Base-by-base conservation (phyloP, 139 green algal genomes). In the Chlamydomonas schloesseri region DNA sequence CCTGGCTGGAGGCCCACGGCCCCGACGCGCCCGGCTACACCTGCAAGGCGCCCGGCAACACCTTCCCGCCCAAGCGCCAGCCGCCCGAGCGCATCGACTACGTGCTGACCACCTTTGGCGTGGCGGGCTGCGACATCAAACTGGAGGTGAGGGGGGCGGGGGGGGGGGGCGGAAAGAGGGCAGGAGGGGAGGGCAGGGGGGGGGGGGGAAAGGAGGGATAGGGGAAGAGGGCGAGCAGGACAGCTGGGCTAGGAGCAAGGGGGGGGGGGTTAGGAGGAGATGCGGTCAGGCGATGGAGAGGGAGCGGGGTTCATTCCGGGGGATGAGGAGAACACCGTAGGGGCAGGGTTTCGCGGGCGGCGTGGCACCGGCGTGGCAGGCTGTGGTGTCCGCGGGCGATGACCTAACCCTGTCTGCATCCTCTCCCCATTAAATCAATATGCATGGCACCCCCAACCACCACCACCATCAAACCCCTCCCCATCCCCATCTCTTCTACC, bases 61-160 rank as follows among this genome's bases (percentile, higher is more conserved):
- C 36, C 75, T 94, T 81, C 84, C 53, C 87, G 37, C 74, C 82
- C 5, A 31, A 21, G 1, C 50, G 87, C 23, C 90, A 94, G 60
- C 28, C 75, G 29, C 84, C 91, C 17, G 73, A 74, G 46, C 89
- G 91, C 28, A 93, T 94, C 29, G 88, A 92, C 81, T 92, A 88
- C 72, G 50, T 94, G 8, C 69, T 87, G n/a, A 84, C 53, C 37
- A 81, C 42, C 29, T 50, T 88, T 1, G 14, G 23, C 21, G 69
- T 80, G 37, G 11, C 31, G 37, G n/a, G 6, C 23, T 86, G 79
- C 67, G 47, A 68, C 47, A 26, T 85, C 23, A 33, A 47, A 67
- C 79, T 85, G 0, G 20, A 85, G 79, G 79, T 85, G 50, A n/a
- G 78, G 37, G 15, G 20, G 73, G 2, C 8, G 71, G 28, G 9